Conservation (phyloP, 345 rosid genomes). For the Capsella bursapastoris region DNA sequence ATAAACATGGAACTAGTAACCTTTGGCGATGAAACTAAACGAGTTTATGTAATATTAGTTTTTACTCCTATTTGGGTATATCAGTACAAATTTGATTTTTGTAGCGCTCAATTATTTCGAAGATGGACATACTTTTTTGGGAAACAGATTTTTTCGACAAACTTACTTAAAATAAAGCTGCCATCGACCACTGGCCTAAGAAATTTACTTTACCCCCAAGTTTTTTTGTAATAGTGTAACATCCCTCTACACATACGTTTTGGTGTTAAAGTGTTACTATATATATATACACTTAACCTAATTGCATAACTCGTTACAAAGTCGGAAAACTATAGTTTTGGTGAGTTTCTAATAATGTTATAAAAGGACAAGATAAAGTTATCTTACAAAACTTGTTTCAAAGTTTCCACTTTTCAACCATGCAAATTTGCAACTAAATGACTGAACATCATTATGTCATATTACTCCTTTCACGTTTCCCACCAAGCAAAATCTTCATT, state of each 20-base stretch:
- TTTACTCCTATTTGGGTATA: not conserved
- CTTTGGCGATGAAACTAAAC: not conserved
- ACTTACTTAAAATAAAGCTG: constrained; percentile 7
- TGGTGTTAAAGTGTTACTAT: no score
- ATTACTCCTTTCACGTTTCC: constrained; percentile 34
- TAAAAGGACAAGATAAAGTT: not conserved
- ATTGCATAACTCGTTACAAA: no score
- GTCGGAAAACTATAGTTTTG: no score
- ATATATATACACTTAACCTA: no score
- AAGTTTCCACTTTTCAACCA: constrained; percentile 29
- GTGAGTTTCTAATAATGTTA: no score
- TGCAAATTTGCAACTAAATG: constrained; percentile 25
- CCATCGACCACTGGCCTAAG: not conserved
- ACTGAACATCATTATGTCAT: constrained; percentile 25
- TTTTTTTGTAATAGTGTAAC: not conserved
- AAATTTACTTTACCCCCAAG: not conserved
- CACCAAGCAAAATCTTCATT: constrained; percentile 24
- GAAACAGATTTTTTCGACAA: not conserved
- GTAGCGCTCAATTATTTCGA: not conserved
- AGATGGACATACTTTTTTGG: not conserved
- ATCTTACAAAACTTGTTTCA: not conserved
- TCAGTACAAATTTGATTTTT: not conserved
- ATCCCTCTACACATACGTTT: no score
- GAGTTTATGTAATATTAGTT: not conserved
- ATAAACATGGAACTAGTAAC: no score